Base-by-base conservation (phyloP, 2,329 filamentous ascomycete species). In the Xylaria polymorpha region DNA sequence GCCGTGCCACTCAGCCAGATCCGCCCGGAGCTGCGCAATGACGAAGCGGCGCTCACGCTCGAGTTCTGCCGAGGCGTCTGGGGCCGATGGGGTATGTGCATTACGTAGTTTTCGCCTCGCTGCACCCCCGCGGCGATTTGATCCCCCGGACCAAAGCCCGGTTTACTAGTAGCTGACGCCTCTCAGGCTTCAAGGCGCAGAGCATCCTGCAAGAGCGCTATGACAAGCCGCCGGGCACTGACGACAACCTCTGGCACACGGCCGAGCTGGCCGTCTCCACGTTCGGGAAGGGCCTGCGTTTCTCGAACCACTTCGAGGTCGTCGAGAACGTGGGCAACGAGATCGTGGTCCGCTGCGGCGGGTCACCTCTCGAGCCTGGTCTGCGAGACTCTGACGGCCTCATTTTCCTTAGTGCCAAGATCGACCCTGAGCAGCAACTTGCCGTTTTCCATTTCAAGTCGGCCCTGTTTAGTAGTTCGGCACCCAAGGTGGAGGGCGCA, bases 51-150 rank as follows among this genome's bases (percentile, higher is more conserved):
- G 1, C 81, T 92, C 58, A 86, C 87, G 1, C 83, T 91, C 73
- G 88, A 87, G 72, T 92, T 92, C 76, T 91, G 89, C 76, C 87
- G 88, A 14, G 90, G 90, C 53, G 81, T 92, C 58, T 93, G 88
- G 90, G 85, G 86, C 71, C 89, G 88, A 65, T 84, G 85, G 77
- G 90, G 90, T 92, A 79, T 70, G 85, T 80, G 25, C 25, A 29
- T 29, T 4, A 29, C 25, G 25, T 29, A 29, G 25, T 29, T 29
- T 29, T 29, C 25, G 25, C 25, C 25, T 29, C n/a, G 32, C 35
- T 37, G 35, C n/a, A 5, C 37, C 43, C 39, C n/a, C 41, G 53
- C 25, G 20, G 25, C 32, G 41, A 29, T 10, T 55, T 12, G 25
- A 29, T 29, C 4, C 25, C 25, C 22, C 20, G 18, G 37, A 37